Base-by-base conservation (phyloP, 768 basidiomycete species). In the Hypholoma fasciculare region DNA sequence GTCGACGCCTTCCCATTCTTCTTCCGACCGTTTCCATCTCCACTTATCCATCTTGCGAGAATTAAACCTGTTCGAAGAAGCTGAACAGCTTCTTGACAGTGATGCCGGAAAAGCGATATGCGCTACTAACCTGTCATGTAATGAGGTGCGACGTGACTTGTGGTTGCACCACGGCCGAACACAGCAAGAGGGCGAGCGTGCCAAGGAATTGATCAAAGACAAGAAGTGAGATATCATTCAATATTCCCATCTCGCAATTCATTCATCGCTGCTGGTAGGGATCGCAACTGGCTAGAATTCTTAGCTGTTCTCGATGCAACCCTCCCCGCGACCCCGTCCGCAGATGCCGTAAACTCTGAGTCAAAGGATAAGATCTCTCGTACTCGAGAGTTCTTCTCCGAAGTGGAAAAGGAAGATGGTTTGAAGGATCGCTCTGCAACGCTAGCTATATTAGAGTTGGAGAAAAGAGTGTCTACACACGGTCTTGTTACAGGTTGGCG, bases 221-320 rank as follows among this genome's bases (percentile, higher is more conserved):
- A 79, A 81, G 64, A 82, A 81, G 89, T 89, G 49, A 61, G 83
- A 69, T 30, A 30, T 44, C 36, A 7, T 50, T 23, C 36, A 30
- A 20, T 38, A 38, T 20, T 26, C 9, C 49, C 16, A 27, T 30
- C 9, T 49, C 12, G 7, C 27, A 26, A 19, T 37, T 19, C 26
- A 27, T 46, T 59, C 55, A 52, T 52, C 61, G 13, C 49, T 58
- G 36, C 38, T 38, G 13, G 56, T 44, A 86, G 92, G 38, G 89
- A 94, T 65, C 87, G 90, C 38, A 94, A 94, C 65, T 94, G 93
- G 92, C 76, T 91, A 5, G 91, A 92, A 65, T 92, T 94, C 67
- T 69, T 91, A 43, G 82, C 90, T 6, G 72, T 93, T 19, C 71
- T 94, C 5, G 87, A 94, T 60, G 85, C 84, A 1, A 78, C 86